These are phyloP conservation scores for Paramecium sonneborni DNA, from an alignment of 73 alveolate genomes.

Conservation along the genomic window DNA sequence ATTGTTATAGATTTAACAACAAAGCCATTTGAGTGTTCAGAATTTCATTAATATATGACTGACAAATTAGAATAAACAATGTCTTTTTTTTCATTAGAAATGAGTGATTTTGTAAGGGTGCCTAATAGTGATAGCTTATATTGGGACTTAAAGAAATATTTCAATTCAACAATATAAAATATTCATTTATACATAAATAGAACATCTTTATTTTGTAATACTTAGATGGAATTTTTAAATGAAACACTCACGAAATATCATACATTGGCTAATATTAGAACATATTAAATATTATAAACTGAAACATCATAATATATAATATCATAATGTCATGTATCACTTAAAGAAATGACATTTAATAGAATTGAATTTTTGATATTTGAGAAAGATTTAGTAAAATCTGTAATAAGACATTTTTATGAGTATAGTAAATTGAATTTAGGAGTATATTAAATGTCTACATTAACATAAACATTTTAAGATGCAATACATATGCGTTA, in stretches of 20 bases:
- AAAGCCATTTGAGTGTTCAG: neutral
- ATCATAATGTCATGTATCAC: neutral
- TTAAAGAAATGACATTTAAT: neutral
- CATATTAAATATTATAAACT: constrained; percentile 25
- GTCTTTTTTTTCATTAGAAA: neutral
- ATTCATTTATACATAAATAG: neutral
- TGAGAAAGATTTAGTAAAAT: constrained; percentile 1
- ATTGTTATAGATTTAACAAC: neutral
- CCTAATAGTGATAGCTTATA: neutral
- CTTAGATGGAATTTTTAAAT: constrained; percentile 18
- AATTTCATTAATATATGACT: constrained; percentile 41
- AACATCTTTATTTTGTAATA: neutral
- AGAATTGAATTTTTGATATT: neutral
- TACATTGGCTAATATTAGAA: constrained; percentile 31
- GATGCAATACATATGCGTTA: constrained; percentile 19
- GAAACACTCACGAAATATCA: constrained; percentile 12
- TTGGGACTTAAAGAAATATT: neutral
- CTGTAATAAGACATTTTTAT: constrained; percentile 14
- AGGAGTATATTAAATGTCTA: neutral
- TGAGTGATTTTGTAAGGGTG: neutral
- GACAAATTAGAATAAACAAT: neutral
- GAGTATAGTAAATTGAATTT: neutral
- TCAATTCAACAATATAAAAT: neutral
- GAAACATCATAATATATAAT: neutral
- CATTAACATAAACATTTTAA: neutral